A percentile compares a stretch with the other conserved stretches of the same genome.
Conservation (phyloP, 1,284 basidiomycete species). For the Dichomitus squalens region DNA sequence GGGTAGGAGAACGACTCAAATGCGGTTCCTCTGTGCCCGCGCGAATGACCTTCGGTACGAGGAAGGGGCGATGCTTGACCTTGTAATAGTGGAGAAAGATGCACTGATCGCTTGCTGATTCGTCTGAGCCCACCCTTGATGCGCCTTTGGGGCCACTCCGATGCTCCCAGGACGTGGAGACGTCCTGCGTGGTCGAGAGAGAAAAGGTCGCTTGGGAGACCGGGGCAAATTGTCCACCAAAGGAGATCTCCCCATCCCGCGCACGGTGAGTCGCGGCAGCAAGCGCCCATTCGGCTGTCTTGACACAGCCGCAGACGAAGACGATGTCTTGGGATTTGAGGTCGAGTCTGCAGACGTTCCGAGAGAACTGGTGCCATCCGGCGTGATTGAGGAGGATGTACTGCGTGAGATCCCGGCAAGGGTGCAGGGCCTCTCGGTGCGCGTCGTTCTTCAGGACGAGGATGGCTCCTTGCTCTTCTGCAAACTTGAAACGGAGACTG, state of each 20-base stretch:
- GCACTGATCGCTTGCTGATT: no score
- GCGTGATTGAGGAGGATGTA: constrained; percentile 15
- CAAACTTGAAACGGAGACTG: constrained; percentile 19
- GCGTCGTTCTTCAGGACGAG: constrained; percentile 22
- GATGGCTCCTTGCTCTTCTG: constrained; percentile 23
- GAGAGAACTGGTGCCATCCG: constrained; percentile 22
- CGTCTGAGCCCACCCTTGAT: no score
- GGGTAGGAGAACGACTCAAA: background rate
- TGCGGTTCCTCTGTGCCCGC: background rate
- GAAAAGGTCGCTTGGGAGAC: constrained; percentile 14
- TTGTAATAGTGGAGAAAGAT: no score
- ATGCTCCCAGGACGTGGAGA: constrained; percentile 4
- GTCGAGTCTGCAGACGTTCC: constrained; percentile 9
- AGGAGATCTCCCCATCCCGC: constrained; percentile 14
- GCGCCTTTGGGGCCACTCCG: background rate
- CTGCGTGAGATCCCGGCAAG: constrained; percentile 4
- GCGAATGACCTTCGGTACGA: constrained; percentile 2
- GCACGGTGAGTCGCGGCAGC: constrained; percentile 20
- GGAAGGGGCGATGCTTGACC: background rate
- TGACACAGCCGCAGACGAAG: constrained; percentile 24
- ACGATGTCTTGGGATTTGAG: constrained; percentile 22
- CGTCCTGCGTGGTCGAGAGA: background rate
- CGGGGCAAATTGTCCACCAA: constrained; percentile 14
- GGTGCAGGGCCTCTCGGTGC: constrained; percentile 11
- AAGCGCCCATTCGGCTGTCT: constrained; percentile 28